Base-by-base conservation (phyloP, 441 rosid genomes). In the Populus trichocarpa region DNA sequence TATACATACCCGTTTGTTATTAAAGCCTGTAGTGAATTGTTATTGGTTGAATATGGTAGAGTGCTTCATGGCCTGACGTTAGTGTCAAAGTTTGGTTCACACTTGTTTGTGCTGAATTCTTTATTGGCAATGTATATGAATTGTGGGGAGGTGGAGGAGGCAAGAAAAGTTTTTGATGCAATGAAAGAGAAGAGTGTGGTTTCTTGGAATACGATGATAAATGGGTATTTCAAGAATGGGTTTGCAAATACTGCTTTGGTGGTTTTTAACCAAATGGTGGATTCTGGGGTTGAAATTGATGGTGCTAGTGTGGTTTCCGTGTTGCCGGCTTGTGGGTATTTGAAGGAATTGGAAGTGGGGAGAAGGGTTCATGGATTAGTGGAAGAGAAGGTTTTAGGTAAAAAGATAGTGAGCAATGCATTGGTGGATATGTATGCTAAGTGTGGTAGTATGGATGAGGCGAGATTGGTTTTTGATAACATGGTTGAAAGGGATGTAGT, bases 351-450 rank as follows among this genome's bases (percentile, higher is more conserved):
- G 75, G 85, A 86, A 64, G 66, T 78, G 70, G 98, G 97, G 35
- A 90, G 89, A 79, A 77, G 35, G 73, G 87, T 94, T 86, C 94
- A 91, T 87, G 75, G 53, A 1, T 50, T 87, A 70, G 85, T 88
- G 79, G 90, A 83, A 28, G 85, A 87, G 81, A 89, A 83, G 73
- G 85, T 85, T 64, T 80, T 90, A 11, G 91, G 85, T 9, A 86
- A 79, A 74, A 91, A 78, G 9, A 81, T 89, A 25, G 84, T 87
- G 66, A 84, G 85, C 81, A 93, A 90, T 79, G 94, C 89, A 0
- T 80, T 94, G 86, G 87, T 91, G 61, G 97, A 93, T 86, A 87
- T 91, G 97, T 93, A 90, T 72, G 90, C 91, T 1, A 94, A 90
- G 87, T 90, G 92, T 87, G 80, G 82, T 66, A 36, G 68, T 63